Conservation (phyloP, 192 early-diverging fungal genomes). For the Coemansia biformis region DNA sequence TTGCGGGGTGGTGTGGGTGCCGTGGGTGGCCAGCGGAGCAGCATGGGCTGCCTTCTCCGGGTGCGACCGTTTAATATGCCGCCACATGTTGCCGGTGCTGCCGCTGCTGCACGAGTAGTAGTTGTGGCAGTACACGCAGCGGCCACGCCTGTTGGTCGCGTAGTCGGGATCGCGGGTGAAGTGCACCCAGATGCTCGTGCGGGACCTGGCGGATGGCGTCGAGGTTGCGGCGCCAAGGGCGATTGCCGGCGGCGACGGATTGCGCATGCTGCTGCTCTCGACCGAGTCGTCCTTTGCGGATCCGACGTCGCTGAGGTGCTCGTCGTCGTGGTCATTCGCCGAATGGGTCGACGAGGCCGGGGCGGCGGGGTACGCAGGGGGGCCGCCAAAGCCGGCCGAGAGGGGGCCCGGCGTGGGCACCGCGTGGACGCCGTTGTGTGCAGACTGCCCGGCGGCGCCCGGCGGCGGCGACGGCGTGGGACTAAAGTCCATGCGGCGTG, state of each 20-base stretch:
- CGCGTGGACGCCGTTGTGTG: no score
- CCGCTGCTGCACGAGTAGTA: constrained; percentile 53
- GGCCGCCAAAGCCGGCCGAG: not conserved
- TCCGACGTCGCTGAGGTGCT: constrained; percentile 24
- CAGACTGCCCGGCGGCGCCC: not conserved
- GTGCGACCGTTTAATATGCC: constrained; percentile 50
- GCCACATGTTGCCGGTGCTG: constrained; percentile 53
- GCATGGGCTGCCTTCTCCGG: constrained; percentile 43
- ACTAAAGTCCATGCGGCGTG: constrained; percentile 50
- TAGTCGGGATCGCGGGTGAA: constrained; percentile 50
- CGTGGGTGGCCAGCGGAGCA: constrained; percentile 44
- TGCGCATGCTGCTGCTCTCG: constrained; percentile 29
- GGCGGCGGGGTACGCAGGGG: not conserved
- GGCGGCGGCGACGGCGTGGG: constrained; percentile 43
- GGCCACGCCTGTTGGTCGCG: constrained; percentile 49
- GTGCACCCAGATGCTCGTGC: constrained; percentile 50
- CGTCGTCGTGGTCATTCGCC: constrained; percentile 25
- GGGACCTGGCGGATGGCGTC: constrained; percentile 34
- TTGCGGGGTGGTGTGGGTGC: constrained; percentile 15
- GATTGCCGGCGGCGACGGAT: constrained; percentile 28
- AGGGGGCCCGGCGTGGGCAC: no score
- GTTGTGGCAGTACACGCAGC: constrained; percentile 53
- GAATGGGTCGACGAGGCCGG: no score
- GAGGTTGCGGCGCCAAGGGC: constrained; percentile 5
- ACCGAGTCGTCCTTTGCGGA: constrained; percentile 38